Evolutionary conservation across 1,284 basidiomycete species (phyloP).

Genomic region (Veloboletus limbatus): DNA sequence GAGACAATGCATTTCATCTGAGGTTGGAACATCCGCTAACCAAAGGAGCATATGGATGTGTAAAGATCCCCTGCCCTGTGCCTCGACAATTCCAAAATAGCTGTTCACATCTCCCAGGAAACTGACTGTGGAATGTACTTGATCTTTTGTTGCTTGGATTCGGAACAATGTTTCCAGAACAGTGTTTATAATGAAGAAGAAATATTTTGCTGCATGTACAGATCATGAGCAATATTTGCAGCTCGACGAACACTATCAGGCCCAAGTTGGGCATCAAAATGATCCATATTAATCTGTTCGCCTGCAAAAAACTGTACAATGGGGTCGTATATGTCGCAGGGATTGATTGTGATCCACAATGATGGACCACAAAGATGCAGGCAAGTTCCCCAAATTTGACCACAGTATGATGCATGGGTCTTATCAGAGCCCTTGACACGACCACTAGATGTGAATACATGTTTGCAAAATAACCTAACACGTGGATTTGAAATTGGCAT

Average conservation of each 20-base stretch:
- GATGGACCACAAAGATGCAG: neutral
- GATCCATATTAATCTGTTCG: conserved; percentile 35
- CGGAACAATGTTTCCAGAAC: conserved; percentile 27
- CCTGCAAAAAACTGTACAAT: conserved; percentile 35
- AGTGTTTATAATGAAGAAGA: conserved; percentile 28
- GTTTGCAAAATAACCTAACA: conserved; percentile 4
- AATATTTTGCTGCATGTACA: conserved; percentile 35
- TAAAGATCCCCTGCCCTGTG: too few species aligned
- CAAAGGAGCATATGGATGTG: conserved; percentile 12
- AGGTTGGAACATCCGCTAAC: conserved; percentile 15
- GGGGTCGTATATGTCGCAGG: conserved; percentile 33
- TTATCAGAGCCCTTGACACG: conserved; percentile 18
- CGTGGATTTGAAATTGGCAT: conserved; percentile 12
- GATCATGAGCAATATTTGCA: conserved; percentile 32
- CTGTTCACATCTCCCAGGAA: conserved; percentile 13
- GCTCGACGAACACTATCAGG: conserved; percentile 18
- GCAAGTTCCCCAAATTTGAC: conserved; percentile 16
- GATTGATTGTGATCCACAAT: conserved; percentile 30
- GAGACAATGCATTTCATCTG: conserved; percentile 6
- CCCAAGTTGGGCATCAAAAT: conserved; percentile 19
- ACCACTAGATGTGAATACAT: conserved; percentile 2
- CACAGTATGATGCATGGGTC: neutral
- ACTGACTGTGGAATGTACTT: conserved; percentile 20
- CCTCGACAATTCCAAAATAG: conserved; percentile 25
- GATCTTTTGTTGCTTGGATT: conserved; percentile 11